These are phyloP conservation scores for Neurospora africana DNA, from an alignment of 495 filamentous ascomycete genomes.

Conservation along the genomic window DNA sequence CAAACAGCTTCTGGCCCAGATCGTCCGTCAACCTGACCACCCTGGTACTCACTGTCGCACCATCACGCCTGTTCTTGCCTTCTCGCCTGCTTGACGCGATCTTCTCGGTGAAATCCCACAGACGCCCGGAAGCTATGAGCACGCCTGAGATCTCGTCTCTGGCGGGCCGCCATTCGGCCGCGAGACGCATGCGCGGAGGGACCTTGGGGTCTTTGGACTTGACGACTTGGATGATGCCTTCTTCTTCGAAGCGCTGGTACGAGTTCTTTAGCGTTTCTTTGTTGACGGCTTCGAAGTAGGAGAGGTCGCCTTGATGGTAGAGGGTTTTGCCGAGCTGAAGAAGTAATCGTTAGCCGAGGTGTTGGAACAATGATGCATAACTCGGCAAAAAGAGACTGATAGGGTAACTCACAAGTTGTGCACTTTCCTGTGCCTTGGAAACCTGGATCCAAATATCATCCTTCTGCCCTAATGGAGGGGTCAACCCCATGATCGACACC, in stretches of 20 bases:
- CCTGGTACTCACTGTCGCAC: slow-evolving; percentile 75
- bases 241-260: slow-evolving; percentile 78
- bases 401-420: slow-evolving; percentile 58
- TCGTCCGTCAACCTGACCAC: slow-evolving; percentile 65
- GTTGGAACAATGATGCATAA: neutral
- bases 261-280: slow-evolving; percentile 93
- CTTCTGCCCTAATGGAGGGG: slow-evolving; percentile 52
- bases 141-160: slow-evolving; percentile 50
- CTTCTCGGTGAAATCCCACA: slow-evolving; percentile 85
- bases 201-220: slow-evolving; percentile 50
- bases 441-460: slow-evolving; percentile 67
- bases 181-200: slow-evolving; percentile 51
- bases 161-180: slow-evolving; percentile 66
- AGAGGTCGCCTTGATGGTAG: slow-evolving; percentile 93
- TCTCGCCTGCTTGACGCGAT: slow-evolving; percentile 76
- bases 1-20: slow-evolving; percentile 40
- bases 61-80: slow-evolving; percentile 90
- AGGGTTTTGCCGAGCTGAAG: slow-evolving; percentile 82
- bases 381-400: neutral
- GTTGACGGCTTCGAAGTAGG: slow-evolving; percentile 96
- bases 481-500: slow-evolving; percentile 74
- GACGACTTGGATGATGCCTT: slow-evolving; percentile 69
- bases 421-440: slow-evolving; percentile 67
- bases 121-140: slow-evolving; percentile 55
- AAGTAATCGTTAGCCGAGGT: slow-evolving; percentile 14